Evolutionary conservation across 495 filamentous ascomycete species (phyloP).

Genomic region (Tuber umbilicatum): DNA sequence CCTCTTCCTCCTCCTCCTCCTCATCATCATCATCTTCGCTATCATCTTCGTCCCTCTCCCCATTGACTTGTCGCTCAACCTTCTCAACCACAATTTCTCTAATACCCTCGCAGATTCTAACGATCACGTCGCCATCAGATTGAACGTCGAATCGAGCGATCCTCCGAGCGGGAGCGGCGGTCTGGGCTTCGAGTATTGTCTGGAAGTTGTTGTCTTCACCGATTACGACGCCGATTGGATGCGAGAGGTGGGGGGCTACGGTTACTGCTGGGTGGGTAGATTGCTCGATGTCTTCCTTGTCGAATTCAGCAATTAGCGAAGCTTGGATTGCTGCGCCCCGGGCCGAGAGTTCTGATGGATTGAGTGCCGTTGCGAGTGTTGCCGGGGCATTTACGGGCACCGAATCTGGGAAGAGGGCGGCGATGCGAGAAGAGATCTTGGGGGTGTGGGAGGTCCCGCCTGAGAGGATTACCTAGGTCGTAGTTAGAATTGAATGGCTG

Average conservation of each 20-base stretch:
- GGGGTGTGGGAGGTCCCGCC: slow-evolving; percentile 92
- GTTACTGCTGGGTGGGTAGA: slow-evolving; percentile 93
- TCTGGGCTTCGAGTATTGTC: slow-evolving; percentile 72
- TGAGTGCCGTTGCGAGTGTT: slow-evolving; percentile 68
- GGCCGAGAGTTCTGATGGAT: slow-evolving; percentile 83
- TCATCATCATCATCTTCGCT: slow-evolving; percentile 60
- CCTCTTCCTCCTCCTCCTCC: slow-evolving; percentile 84
- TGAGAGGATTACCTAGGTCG: slow-evolving; percentile 66
- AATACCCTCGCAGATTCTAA: slow-evolving; percentile 78
- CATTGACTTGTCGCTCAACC: slow-evolving; percentile 64
- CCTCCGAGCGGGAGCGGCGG: slow-evolving; percentile 80
- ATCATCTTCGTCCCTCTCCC: slow-evolving; percentile 52
- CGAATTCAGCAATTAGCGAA: slow-evolving; percentile 83
- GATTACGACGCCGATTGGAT: slow-evolving; percentile 81
- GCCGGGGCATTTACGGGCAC: slow-evolving; percentile 77
- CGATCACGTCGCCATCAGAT: slow-evolving; percentile 74
- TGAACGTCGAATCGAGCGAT: slow-evolving; percentile 67
- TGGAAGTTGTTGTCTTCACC: slow-evolving; percentile 63
- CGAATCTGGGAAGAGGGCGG: slow-evolving; percentile 68
- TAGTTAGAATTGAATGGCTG: slow-evolving; percentile 1
- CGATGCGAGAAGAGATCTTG: slow-evolving; percentile 71
- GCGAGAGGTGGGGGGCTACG: slow-evolving; percentile 77
- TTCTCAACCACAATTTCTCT: slow-evolving; percentile 86
- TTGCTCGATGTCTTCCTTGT: slow-evolving; percentile 86
- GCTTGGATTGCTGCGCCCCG: slow-evolving; percentile 94